These are phyloP conservation scores for Cerioporus squamosus DNA, from an alignment of 1,284 basidiomycete species.

Conservation along the genomic window DNA sequence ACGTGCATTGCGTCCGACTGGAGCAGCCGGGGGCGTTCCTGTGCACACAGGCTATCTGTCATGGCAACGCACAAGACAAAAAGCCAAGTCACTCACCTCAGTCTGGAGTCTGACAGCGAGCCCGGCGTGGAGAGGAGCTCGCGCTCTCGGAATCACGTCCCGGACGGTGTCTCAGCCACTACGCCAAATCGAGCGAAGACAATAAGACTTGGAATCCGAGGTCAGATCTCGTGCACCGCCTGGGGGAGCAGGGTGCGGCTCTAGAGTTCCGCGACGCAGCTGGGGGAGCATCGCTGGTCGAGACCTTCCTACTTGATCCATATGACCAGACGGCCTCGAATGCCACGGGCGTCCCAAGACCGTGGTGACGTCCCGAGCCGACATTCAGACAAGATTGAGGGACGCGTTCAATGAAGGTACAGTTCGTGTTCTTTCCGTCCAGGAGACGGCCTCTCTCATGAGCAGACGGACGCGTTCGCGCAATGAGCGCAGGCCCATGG, in stretches of 20 bases:
- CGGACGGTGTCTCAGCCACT: constrained; percentile 8
- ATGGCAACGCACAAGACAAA: constrained; percentile 12
- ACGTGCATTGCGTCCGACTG: background rate
- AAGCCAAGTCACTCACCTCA: background rate
- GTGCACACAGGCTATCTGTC: background rate
- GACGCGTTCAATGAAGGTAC: no score
- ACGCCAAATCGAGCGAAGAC: constrained; percentile 25
- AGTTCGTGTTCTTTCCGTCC: no score
- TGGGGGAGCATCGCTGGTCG: background rate
- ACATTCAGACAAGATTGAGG: no score
- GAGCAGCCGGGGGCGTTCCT: background rate
- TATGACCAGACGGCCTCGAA: no score
- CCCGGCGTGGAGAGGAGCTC: background rate
- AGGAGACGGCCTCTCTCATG: background rate
- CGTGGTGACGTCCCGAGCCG: no score
- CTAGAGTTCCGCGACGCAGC: constrained; percentile 3
- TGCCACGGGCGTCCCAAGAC: no score
- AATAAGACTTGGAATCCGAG: constrained; percentile 21
- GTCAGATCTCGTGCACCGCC: constrained; percentile 6
- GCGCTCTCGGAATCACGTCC: constrained; percentile 6
- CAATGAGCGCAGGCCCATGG: background rate
- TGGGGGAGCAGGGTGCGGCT: constrained; percentile 3
- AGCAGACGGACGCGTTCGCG: background rate
- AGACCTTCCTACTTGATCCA: no score
- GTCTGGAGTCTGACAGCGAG: background rate